Conservation (phyloP, 2,329 filamentous ascomycete species). For the Xylariomycetidae sp. region DNA sequence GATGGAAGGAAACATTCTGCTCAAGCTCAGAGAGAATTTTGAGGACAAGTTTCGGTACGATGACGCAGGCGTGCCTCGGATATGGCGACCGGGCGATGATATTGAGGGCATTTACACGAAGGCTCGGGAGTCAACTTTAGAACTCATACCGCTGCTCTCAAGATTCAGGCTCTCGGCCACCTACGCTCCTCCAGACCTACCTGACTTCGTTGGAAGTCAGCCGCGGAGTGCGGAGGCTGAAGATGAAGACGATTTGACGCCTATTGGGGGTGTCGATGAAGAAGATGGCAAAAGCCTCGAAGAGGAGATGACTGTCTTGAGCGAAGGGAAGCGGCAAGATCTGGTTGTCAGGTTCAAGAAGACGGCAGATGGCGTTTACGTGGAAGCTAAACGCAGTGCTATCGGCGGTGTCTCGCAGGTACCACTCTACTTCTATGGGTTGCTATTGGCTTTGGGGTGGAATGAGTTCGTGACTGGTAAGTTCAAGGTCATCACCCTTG, state of each 20-base stretch:
- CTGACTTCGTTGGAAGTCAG: slow-evolving; percentile 74
- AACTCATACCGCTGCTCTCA: slow-evolving; percentile 82
- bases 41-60: slow-evolving; percentile 99
- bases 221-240: slow-evolving; percentile 70
- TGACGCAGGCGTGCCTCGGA: slow-evolving; percentile 86
- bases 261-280: slow-evolving; percentile 91
- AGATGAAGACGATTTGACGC: slow-evolving; percentile 83
- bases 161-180: slow-evolving; percentile 76
- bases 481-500: slow-evolving; percentile 27
- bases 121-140: slow-evolving; percentile 86
- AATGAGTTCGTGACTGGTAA: slow-evolving; percentile 94
- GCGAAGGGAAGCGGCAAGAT: slow-evolving; percentile 85
- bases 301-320: slow-evolving; percentile 93
- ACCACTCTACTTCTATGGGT: slow-evolving; percentile 87
- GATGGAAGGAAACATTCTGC: slow-evolving; percentile 91
- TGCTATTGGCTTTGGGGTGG: slow-evolving; percentile 92
- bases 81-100: slow-evolving; percentile 95
- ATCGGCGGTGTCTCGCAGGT: slow-evolving; percentile 94
- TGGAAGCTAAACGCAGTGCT: slow-evolving; percentile 94
- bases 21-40: slow-evolving; percentile 97
- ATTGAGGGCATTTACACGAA: slow-evolving; percentile 94
- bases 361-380: slow-evolving; percentile 94
- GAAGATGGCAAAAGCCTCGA: slow-evolving; percentile 92
- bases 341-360: slow-evolving; percentile 96
- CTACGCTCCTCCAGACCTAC: slow-evolving; percentile 73